Evolutionary conservation across 495 filamentous ascomycete species (phyloP), one percentile per base, ranked within the genome.

Genomic region (Cladorrhinum samala): DNA sequence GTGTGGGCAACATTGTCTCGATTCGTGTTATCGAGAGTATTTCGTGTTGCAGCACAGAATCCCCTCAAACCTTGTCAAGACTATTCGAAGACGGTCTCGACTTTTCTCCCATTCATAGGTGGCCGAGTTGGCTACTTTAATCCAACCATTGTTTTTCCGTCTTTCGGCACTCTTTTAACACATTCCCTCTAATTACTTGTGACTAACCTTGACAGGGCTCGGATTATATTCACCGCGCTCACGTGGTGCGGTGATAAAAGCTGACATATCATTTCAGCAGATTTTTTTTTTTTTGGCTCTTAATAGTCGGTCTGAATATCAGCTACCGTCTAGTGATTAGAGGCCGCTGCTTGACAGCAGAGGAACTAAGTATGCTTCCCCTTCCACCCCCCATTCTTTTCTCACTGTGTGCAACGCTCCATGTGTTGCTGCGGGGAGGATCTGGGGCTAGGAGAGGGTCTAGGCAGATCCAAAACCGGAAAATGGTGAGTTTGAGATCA

Each of bases 341-440:
- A 33, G 27, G 27, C 27, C 5, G 27, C 27, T 33, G 27, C 6
- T 33, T 33, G 21, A 24, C 17, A 27, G 40, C 18, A 21, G 27
- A 40, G 6, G 17, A 36, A 30, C 24, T 48, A 54, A 24, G 39
- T 14, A 25, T 42, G 13, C 13, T 27, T 23, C 37, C 24, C 23
- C 38, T 20, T 50, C 40, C 48, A 52, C 13, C 20, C 36, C 19
- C 43, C 50, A 57, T 61, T 60, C 57, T 77, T 74, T 74, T 74
- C 72, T 75, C 74, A 68, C 74, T 67, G 68, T 63, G 60, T 61
- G 60, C 67, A 57, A 17, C 55, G 67, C 72, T 66, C 60, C 50
- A 57, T 44, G 74, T 69, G 58, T 46, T 55, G 72, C 65, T 61
- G 61, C 45, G 62, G 74, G 66, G 74, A 71, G 72, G 68, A 70